Evolutionary conservation across 164 flowering plant genomes (phyloP).

Genomic region (Dillenia turbinata): DNA sequence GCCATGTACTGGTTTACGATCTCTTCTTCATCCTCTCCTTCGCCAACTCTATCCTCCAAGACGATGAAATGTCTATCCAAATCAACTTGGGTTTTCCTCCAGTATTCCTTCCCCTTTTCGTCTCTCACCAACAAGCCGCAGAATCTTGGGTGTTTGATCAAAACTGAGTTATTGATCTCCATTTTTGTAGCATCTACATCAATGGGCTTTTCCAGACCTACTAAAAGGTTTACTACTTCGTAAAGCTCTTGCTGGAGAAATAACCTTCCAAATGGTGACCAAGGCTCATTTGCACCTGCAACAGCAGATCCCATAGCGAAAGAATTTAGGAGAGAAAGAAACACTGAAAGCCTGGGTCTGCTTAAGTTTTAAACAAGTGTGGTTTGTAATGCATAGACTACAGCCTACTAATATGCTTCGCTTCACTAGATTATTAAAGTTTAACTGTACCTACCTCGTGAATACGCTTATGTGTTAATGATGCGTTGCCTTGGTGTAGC

Average conservation of each 20-base stretch:
- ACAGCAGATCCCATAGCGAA: too few species aligned
- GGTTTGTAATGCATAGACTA: too few species aligned
- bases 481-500: too few species aligned
- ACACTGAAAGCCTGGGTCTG: too few species aligned
- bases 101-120: slow-evolving; percentile 23
- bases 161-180: slow-evolving; percentile 20
- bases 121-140: slow-evolving; percentile 33
- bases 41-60: background rate
- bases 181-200: slow-evolving; percentile 22
- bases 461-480: too few species aligned
- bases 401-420: too few species aligned
- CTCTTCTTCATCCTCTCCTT: slow-evolving; percentile 7
- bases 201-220: slow-evolving; percentile 18
- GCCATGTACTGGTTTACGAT: slow-evolving; percentile 39
- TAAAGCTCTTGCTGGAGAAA: too few species aligned
- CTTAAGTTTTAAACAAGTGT: too few species aligned
- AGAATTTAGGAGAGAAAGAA: too few species aligned
- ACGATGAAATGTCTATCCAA: slow-evolving; percentile 35
- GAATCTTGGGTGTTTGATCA: slow-evolving; percentile 41
- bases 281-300: background rate
- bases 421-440: too few species aligned
- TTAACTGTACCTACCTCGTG: too few species aligned
- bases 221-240: too few species aligned
- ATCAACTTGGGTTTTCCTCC: slow-evolving; percentile 32
- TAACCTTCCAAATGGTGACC: background rate